Evolutionary conservation across 2,329 filamentous ascomycete genomes (phyloP).

Genomic region (Cordyceps sp.): DNA sequence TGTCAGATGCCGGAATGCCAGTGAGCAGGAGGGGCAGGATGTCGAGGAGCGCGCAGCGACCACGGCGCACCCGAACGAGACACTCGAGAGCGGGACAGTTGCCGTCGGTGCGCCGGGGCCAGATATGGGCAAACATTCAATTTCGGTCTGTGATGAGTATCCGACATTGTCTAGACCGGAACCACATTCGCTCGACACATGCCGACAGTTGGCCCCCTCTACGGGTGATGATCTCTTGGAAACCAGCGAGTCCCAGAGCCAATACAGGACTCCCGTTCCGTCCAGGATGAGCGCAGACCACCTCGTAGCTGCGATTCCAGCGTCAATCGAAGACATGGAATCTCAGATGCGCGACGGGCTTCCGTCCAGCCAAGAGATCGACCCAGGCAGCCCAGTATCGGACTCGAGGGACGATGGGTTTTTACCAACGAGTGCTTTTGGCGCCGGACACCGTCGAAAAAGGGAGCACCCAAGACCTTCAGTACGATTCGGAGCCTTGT

Average conservation of each 20-base stretch:
- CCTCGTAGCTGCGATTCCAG: too few relatives aligned
- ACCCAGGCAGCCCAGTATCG: too few relatives aligned
- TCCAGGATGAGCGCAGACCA: too few relatives aligned
- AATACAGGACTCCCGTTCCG: too few relatives aligned
- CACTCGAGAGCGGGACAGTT: not conserved
- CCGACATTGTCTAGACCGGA: not conserved
- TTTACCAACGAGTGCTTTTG: too few relatives aligned
- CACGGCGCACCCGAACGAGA: not conserved
- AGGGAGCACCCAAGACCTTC: too few relatives aligned
- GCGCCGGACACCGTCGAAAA: too few relatives aligned
- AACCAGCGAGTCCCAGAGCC: not conserved
- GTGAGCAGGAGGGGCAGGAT: not conserved
- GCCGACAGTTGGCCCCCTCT: not conserved
- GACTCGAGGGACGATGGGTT: too few relatives aligned
- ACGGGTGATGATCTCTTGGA: not conserved
- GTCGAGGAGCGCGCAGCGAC: not conserved
- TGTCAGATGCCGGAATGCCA: not conserved
- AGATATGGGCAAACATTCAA: not conserved
- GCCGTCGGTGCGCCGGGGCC: not conserved
- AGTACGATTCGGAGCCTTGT: not conserved
- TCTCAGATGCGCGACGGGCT: too few relatives aligned
- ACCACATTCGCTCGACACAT: not conserved
- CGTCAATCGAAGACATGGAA: too few relatives aligned
- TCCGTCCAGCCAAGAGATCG: too few relatives aligned
- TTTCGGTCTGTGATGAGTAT: conserved; percentile 1